Evolutionary conservation across 2,329 filamentous ascomycete species (phyloP).

Genomic region (Capronia epimyces): DNA sequence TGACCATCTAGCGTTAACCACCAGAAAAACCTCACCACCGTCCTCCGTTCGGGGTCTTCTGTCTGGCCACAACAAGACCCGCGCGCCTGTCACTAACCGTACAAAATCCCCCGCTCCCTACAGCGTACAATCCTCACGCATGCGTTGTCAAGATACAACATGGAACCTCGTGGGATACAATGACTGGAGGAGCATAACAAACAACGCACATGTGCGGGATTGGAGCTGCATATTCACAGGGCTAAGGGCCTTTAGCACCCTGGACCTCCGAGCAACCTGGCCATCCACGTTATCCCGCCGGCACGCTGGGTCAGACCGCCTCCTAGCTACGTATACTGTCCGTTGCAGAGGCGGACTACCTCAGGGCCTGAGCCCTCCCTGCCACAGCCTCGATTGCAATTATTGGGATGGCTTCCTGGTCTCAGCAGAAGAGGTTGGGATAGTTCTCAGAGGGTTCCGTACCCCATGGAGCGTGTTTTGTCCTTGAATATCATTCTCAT

Average conservation of each 20-base stretch:
- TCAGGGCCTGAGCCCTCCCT: conserved; percentile 46
- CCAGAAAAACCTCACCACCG: too few relatives aligned
- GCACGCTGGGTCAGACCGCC: not conserved
- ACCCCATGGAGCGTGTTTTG: not conserved
- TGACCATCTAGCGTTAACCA: too few relatives aligned
- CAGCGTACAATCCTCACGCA: too few relatives aligned
- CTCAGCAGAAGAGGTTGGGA: conserved; percentile 58
- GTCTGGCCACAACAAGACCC: too few relatives aligned
- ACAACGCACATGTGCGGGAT: conserved; percentile 44
- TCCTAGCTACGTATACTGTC: not conserved
- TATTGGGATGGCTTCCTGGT: conserved; percentile 55
- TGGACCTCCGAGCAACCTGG: conserved; percentile 59
- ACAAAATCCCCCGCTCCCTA: conserved; percentile 1
- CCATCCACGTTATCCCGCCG: conserved; percentile 46
- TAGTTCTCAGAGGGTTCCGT: not conserved
- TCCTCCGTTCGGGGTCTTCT: too few relatives aligned
- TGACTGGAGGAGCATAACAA: conserved; percentile 53
- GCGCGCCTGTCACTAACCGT: too few relatives aligned
- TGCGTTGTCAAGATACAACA: conserved; percentile 42
- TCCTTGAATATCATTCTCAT: too few relatives aligned
- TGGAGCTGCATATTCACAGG: conserved; percentile 43
- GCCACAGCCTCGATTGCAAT: conserved; percentile 57
- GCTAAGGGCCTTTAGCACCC: conserved; percentile 51
- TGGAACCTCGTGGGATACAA: conserved; percentile 57
- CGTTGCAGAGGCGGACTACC: not conserved